Base-by-base conservation (phyloP, 2,329 filamentous ascomycete genomes). In the Penicillium decumbens region DNA sequence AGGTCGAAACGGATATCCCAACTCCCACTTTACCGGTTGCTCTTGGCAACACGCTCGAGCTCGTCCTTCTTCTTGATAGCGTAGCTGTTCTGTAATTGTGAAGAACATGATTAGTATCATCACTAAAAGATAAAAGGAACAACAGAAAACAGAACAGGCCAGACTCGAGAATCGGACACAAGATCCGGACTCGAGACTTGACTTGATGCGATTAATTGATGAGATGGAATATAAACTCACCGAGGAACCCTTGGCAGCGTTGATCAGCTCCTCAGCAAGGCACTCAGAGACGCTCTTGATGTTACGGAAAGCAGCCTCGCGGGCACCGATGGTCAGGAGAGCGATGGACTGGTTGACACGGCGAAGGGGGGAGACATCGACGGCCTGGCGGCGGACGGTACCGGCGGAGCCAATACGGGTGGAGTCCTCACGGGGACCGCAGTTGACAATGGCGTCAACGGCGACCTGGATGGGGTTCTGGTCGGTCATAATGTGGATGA, bases 51-150 rank as follows among this genome's bases (percentile, higher is more conserved):
- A 93, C 93, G 93, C 88, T 98, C 93, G 81, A 98, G 80, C 88
- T 98, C 95, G 79, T 98, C 93, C 92, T 98, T 98, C 90, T 98
- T 98, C 90, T 98, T 98, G 87, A 98, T 98, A 72, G 95, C 93
- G 78, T 97, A 98, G 67, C 91, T 96, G 90, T 98, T 98, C 33
- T 37, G 9, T 10, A 37, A 20, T 29, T 13, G 28, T 1, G 32
- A 20, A 18, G 9, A 37, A 37, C 8, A 37, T 9, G 18, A 15
- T 37, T 37, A 37, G 33, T 20, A 37, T 6, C 15, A 37, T 37
- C 8, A 20, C 18, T 20, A 20, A 37, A 10, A 12, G n/a, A 12
- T 8, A 3, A 12, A 35, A 12, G 3, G 9, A 18, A 8, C 4
- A 6, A 37, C 18, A 35, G 15, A 35, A 20, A 10, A 12, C 5